A percentile compares a stretch with the other conserved stretches of the same genome.
Conservation (phyloP, 2,329 filamentous ascomycete genomes). For the Talaromyces islandicus region DNA sequence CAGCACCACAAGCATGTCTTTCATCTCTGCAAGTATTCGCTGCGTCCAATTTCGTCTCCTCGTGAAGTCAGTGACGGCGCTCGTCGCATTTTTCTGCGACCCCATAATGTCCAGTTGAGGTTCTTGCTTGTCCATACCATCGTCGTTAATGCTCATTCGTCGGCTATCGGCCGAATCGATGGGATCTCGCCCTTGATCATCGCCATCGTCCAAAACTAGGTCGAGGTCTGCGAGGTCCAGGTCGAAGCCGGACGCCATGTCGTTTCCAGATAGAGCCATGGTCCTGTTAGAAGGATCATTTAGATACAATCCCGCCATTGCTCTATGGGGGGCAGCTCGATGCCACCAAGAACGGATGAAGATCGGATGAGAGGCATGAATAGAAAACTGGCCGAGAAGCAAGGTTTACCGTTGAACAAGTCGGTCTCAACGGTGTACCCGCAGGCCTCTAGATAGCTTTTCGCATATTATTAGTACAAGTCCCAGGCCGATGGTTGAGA, state of each 20-base stretch:
- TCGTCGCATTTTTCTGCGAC: constrained; percentile 20
- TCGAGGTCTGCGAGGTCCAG: constrained; percentile 7
- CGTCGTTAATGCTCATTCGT: constrained; percentile 1
- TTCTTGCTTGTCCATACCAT: not conserved
- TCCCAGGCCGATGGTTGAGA: not conserved
- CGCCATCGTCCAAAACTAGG: constrained; percentile 6
- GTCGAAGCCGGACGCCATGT: constrained; percentile 1
- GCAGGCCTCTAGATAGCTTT: not conserved
- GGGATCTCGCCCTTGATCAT: constrained; percentile 3
- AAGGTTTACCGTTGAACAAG: not conserved
- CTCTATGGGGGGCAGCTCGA: not conserved
- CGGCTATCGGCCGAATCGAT: not conserved
- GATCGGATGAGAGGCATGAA: not conserved
- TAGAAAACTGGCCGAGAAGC: not conserved
- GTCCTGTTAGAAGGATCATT: constrained; percentile 2
- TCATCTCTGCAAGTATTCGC: constrained; percentile 81
- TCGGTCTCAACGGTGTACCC: not conserved
- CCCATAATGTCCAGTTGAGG: not conserved
- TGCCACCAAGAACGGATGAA: not conserved
- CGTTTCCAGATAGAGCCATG: not conserved
- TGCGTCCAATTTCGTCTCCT: constrained; percentile 76
- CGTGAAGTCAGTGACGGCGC: constrained; percentile 60
- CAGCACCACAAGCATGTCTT: constrained; percentile 81
- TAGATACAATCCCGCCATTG: constrained; percentile 4
- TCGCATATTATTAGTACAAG: not conserved